Conservation (phyloP, 1,284 basidiomycete genomes). For the Leccinum ponderosum region DNA sequence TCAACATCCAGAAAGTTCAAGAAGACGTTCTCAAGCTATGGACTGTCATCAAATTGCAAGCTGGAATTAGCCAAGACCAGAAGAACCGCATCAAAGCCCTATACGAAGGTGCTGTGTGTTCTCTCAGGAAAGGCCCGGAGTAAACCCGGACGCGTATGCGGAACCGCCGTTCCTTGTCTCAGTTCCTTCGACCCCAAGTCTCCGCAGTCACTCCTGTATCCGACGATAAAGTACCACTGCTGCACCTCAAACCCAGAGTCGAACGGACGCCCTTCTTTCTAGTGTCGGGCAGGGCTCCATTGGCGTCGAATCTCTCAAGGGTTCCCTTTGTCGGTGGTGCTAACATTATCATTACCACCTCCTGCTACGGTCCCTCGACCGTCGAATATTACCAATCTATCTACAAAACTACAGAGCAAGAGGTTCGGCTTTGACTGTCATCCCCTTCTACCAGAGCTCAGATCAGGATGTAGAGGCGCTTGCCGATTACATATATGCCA, state of each 20-base stretch:
- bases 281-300: constrained; percentile 98
- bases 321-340: constrained; percentile 74
- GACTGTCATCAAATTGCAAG: constrained; percentile 92
- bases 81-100: constrained; percentile 97
- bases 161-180: constrained; percentile 85
- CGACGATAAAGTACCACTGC: constrained; percentile 89
- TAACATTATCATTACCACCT: constrained; percentile 96
- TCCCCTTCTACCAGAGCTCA: constrained; percentile 98
- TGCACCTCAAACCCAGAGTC: constrained; percentile 98
- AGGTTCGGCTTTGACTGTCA: constrained; percentile 94
- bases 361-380: constrained; percentile 89
- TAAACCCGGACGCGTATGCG: constrained; percentile 55
- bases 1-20: constrained; percentile 97
- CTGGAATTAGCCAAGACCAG: constrained; percentile 86
- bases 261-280: constrained; percentile 86
- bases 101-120: constrained; percentile 93
- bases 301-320: constrained; percentile 94
- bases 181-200: constrained; percentile 91
- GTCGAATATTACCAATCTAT: constrained; percentile 99
- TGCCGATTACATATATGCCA: constrained; percentile 97
- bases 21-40: constrained; percentile 95
- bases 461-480: constrained; percentile 97
- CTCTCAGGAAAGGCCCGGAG: constrained; percentile 69
- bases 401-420: constrained; percentile 93
- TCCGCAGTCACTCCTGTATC: constrained; percentile 77